These are phyloP conservation scores for Aspergillus caelatus DNA, from an alignment of 2,329 filamentous ascomycete species.

Conservation along the genomic window DNA sequence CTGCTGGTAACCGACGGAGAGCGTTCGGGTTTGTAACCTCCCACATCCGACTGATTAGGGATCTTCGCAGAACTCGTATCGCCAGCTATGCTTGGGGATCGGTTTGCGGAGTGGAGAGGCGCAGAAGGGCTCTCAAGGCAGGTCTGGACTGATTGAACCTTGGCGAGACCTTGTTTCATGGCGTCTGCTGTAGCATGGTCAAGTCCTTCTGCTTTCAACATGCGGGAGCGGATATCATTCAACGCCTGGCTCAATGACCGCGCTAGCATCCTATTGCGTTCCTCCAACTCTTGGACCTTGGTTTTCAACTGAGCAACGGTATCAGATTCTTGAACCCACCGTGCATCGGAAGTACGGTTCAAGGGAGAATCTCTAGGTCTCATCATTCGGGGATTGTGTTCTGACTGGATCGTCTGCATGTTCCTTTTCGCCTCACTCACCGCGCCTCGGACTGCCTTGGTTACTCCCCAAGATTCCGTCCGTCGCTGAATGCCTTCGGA, in stretches of 20 bases:
- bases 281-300: slow-evolving; percentile 39
- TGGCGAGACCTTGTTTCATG: slow-evolving; percentile 42
- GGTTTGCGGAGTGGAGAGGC: slow-evolving; percentile 24
- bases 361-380: slow-evolving; percentile 18
- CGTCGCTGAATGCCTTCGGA: slow-evolving; percentile 52
- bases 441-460: slow-evolving; percentile 52
- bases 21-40: slow-evolving; percentile 9
- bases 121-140: slow-evolving; percentile 46
- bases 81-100: slow-evolving; percentile 6
- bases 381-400: slow-evolving; percentile 32
- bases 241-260: slow-evolving; percentile 45
- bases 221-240: slow-evolving; percentile 41
- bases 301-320: slow-evolving; percentile 31
- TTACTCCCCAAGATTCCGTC: slow-evolving; percentile 53
- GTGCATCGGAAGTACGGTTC: slow-evolving; percentile 18
- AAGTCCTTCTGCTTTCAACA: slow-evolving; percentile 30
- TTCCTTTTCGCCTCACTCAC: slow-evolving; percentile 51
- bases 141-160: slow-evolving; percentile 46
- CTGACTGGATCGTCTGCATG: slow-evolving; percentile 49
- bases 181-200: slow-evolving; percentile 31
- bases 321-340: slow-evolving; percentile 17
- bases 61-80: slow-evolving; percentile 8
- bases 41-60: background rate
- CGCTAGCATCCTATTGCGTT: slow-evolving; percentile 45
- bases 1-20: slow-evolving; percentile 8